Percentiles rank a stretch among this genome's conserved stretches.
Evolutionary conservation across 352 stramenopile species (phyloP).

Genomic region (Phytophthora pistaciae): DNA sequence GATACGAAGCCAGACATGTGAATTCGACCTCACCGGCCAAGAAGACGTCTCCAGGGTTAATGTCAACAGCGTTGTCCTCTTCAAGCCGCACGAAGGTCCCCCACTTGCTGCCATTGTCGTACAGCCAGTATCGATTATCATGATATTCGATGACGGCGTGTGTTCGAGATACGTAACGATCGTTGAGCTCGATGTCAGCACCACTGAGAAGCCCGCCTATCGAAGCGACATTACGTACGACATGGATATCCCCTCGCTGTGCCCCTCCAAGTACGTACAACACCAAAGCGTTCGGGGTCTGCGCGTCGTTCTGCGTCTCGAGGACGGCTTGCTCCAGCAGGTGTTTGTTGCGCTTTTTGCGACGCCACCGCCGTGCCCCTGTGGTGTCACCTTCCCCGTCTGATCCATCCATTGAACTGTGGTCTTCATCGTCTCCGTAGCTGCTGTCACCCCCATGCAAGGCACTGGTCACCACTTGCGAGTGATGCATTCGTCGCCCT

Average conservation of each 20-base stretch:
- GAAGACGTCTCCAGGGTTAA: conserved; percentile 76
- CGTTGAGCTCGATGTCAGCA: conserved; percentile 79
- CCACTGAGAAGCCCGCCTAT: conserved; percentile 62
- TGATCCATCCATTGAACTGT: conserved; percentile 4
- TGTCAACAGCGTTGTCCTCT: conserved; percentile 70
- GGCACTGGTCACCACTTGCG: conserved; percentile 45
- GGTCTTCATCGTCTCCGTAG: conserved; percentile 27
- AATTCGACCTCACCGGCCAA: conserved; percentile 81
- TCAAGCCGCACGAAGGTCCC: conserved; percentile 81
- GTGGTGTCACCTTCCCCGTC: conserved; percentile 21
- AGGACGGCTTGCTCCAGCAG: conserved; percentile 69
- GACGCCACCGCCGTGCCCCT: conserved; percentile 61
- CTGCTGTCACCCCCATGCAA: conserved; percentile 14
- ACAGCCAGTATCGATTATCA: conserved; percentile 78
- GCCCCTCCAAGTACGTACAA: conserved; percentile 82
- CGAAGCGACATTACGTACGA: conserved; percentile 72
- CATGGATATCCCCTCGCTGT: conserved; percentile 81
- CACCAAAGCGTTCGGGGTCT: conserved; percentile 67
- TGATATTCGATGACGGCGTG: conserved; percentile 82
- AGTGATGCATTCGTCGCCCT: conserved; percentile 38
- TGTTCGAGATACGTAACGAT: conserved; percentile 60
- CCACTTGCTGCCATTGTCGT: conserved; percentile 74
- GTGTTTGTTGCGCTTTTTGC: conserved; percentile 82
- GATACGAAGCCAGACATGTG: conserved; percentile 71
- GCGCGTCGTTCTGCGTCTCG: conserved; percentile 57